These are phyloP conservation scores for Pythium dissimile DNA, from an alignment of 352 stramenopile genomes.

Conservation along the genomic window DNA sequence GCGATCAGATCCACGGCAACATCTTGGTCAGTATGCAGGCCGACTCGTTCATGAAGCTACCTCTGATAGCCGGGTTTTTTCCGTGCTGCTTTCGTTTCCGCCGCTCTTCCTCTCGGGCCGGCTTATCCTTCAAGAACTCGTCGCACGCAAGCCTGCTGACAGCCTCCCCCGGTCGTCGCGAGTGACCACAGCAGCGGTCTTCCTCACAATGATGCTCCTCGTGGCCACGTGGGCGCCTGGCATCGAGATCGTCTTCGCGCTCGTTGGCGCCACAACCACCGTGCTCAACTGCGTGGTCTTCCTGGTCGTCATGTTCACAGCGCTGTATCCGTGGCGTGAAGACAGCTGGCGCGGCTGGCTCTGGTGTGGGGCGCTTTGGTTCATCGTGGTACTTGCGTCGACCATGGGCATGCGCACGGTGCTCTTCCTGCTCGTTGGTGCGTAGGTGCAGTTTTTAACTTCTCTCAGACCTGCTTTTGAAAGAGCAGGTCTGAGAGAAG, in stretches of 20 bases:
- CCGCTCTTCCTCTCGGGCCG: constrained; percentile 29
- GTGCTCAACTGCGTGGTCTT: constrained; percentile 31
- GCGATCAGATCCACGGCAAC: constrained; percentile 21
- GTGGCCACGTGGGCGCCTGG: constrained; percentile 23
- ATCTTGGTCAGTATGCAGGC: constrained; percentile 28
- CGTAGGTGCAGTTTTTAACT: too few species aligned
- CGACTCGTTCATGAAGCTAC: constrained; percentile 26
- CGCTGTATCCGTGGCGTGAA: constrained; percentile 17
- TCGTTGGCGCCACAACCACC: constrained; percentile 23
- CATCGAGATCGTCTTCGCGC: constrained; percentile 27
- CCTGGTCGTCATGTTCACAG: constrained; percentile 22
- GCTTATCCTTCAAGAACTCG: constrained; percentile 18
- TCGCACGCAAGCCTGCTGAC: not conserved
- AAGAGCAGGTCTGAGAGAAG: too few species aligned
- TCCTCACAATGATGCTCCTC: constrained; percentile 16
- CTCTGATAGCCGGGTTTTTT: constrained; percentile 21
- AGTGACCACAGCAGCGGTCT: constrained; percentile 1
- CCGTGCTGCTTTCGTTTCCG: constrained; percentile 32
- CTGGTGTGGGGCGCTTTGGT: constrained; percentile 10
- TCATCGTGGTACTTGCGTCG: not conserved
- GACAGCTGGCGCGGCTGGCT: not conserved
- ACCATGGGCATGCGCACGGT: constrained; percentile 12
- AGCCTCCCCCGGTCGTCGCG: not conserved
- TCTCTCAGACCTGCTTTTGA: too few species aligned
- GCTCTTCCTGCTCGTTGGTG: constrained; percentile 9